A percentile compares a stretch with the other conserved stretches of the same genome.
These are phyloP conservation scores for Pleurotus salmoneostramineus DNA, from an alignment of 768 basidiomycete species.

Conservation along the genomic window DNA sequence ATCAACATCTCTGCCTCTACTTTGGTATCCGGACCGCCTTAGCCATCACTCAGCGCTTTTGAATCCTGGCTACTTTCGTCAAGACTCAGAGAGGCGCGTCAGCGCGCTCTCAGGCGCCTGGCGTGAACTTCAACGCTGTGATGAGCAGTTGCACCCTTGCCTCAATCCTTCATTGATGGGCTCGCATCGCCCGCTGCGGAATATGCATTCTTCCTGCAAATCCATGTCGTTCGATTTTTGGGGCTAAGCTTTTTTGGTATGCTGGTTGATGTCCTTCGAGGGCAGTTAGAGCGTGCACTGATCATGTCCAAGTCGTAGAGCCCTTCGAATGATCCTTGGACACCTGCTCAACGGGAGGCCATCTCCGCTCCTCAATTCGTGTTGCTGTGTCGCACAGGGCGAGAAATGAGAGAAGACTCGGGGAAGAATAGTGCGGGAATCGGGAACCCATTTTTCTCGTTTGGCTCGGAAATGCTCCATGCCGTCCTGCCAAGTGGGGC, in stretches of 20 bases:
- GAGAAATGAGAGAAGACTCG: neutral
- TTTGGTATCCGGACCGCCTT: slow-evolving; percentile 1
- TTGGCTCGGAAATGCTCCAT: too few relatives aligned
- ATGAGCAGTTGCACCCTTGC: neutral
- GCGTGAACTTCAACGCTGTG: neutral
- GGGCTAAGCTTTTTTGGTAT: neutral
- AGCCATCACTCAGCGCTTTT: neutral
- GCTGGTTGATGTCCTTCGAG: neutral
- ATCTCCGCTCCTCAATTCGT: slow-evolving; percentile 2
- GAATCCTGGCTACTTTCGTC: neutral
- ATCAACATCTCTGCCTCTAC: neutral
- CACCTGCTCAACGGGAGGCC: slow-evolving; percentile 2
- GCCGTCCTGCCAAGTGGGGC: neutral
- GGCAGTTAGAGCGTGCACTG: neutral
- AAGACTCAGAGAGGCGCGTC: neutral
- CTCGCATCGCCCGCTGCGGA: neutral
- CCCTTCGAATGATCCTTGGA: slow-evolving; percentile 2
- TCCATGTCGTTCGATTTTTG: neutral
- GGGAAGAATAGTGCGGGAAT: too few relatives aligned
- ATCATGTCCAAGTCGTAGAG: neutral
- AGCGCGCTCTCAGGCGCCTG: neutral
- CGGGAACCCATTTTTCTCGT: too few relatives aligned
- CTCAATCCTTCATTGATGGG: neutral
- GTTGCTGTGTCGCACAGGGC: neutral
- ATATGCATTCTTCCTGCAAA: neutral